These are phyloP conservation scores for Penicillium mononematosum DNA, from an alignment of 495 filamentous ascomycete species.

Conservation along the genomic window DNA sequence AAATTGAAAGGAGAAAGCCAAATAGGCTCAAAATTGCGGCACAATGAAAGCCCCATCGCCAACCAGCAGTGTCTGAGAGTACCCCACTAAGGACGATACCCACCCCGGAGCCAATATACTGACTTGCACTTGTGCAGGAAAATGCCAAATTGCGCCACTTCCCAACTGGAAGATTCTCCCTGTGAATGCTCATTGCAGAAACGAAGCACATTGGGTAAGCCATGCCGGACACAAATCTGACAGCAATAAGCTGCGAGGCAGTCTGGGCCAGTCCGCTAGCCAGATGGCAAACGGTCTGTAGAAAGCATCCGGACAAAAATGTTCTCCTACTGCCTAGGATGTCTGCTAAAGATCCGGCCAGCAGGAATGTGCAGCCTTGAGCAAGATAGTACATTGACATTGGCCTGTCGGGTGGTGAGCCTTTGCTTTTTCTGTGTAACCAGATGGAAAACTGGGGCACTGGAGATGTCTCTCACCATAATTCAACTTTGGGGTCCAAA, in stretches of 20 bases:
- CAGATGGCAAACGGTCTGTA: conserved; percentile 44
- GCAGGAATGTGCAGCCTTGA: conserved; percentile 44
- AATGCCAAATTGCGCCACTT: conserved; percentile 46
- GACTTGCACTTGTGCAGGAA: conserved; percentile 43
- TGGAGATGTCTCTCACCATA: conserved; percentile 37
- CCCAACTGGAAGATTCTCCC: conserved; percentile 37
- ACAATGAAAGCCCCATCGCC: conserved; percentile 47
- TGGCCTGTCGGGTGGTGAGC: conserved; percentile 29
- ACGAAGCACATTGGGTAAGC: conserved; percentile 53
- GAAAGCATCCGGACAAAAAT: conserved; percentile 43
- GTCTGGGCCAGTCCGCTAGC: conserved; percentile 44
- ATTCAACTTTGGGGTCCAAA: conserved; percentile 29
- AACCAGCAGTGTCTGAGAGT: conserved; percentile 46
- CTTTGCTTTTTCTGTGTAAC: background rate
- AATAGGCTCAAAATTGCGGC: conserved; percentile 38
- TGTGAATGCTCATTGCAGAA: conserved; percentile 49
- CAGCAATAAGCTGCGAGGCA: conserved; percentile 50
- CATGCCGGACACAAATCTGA: conserved; percentile 51
- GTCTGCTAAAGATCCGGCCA: conserved; percentile 53
- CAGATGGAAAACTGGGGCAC: background rate
- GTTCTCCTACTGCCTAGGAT: conserved; percentile 47
- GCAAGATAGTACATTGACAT: conserved; percentile 45
- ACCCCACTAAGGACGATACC: conserved; percentile 49
- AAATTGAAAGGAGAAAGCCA: conserved; percentile 35
- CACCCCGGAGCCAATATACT: conserved; percentile 47